These are phyloP conservation scores for Moricandia moricandioides DNA, from an alignment of 345 rosid genomes.

Conservation along the genomic window DNA sequence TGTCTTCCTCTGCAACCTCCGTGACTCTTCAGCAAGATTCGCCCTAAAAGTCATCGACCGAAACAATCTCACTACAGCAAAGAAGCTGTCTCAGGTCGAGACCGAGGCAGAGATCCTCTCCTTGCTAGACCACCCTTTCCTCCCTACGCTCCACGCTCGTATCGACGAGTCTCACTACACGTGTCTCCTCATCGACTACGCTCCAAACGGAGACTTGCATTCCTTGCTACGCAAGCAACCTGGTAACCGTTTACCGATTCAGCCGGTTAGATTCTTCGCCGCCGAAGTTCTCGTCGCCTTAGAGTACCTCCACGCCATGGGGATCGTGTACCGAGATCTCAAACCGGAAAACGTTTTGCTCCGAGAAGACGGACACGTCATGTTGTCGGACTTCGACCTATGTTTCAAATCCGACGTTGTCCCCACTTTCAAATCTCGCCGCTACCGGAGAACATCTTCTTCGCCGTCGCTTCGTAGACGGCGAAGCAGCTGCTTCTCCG, in stretches of 20 bases:
- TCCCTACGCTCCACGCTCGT: constrained; percentile 75
- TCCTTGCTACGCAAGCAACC: constrained; percentile 75
- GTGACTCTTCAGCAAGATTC: constrained; percentile 51
- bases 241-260: constrained; percentile 54
- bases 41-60: constrained; percentile 68
- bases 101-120: constrained; percentile 72
- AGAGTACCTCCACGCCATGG: constrained; percentile 83
- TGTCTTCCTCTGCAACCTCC: constrained; percentile 66
- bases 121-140: constrained; percentile 72
- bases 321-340: constrained; percentile 82
- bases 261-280: constrained; percentile 67
- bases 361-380: constrained; percentile 78
- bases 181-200: constrained; percentile 79
- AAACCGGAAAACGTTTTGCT: constrained; percentile 89
- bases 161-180: constrained; percentile 76
- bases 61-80: constrained; percentile 45
- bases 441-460: constrained; percentile 22
- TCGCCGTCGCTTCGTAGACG: constrained; percentile 23
- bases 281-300: constrained; percentile 81
- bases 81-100: constrained; percentile 62
- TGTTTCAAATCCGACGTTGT: constrained; percentile 56
- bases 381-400: constrained; percentile 84
- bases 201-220: constrained; percentile 87
- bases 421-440: constrained; percentile 45
- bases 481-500: constrained; percentile 36